These are phyloP conservation scores for Aphanomyces invadans DNA, from an alignment of 352 stramenopile genomes.

Conservation along the genomic window DNA sequence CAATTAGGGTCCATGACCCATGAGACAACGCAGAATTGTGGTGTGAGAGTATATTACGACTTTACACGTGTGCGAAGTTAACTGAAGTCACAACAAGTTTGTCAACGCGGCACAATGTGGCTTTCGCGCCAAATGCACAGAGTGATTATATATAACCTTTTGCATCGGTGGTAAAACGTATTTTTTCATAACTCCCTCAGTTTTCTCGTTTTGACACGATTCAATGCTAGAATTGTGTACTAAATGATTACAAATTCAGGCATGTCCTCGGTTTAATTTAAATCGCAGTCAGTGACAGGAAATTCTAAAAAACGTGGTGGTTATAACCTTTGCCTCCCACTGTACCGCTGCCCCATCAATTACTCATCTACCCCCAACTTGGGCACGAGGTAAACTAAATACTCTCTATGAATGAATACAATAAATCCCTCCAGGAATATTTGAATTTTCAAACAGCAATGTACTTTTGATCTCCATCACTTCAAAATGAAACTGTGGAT, in stretches of 20 bases:
- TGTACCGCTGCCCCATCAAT: too few relatives aligned
- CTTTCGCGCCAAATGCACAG: background rate
- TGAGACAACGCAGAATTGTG: background rate
- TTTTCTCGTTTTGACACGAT: background rate
- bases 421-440: background rate
- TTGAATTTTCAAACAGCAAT: background rate
- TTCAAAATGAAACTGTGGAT: slow-evolving; percentile 11
- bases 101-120: background rate
- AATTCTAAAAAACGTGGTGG: background rate
- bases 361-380: slow-evolving; percentile 8
- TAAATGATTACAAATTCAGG: background rate
- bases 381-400: slow-evolving; percentile 5
- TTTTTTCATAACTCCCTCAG: background rate
- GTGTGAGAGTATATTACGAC: background rate
- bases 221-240: background rate
- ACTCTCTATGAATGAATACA: slow-evolving; percentile 6
- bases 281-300: background rate
- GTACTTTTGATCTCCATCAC: background rate
- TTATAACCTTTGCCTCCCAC: background rate
- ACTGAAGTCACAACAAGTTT: too few relatives aligned
- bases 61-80: background rate
- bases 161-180: background rate
- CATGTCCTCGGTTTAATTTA: background rate
- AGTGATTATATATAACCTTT: background rate
- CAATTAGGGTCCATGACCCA: background rate